phyloP scores from a whole-genome alignment of 768 basidiomycete species.

The Coprinellus aureogranulatus region DNA sequence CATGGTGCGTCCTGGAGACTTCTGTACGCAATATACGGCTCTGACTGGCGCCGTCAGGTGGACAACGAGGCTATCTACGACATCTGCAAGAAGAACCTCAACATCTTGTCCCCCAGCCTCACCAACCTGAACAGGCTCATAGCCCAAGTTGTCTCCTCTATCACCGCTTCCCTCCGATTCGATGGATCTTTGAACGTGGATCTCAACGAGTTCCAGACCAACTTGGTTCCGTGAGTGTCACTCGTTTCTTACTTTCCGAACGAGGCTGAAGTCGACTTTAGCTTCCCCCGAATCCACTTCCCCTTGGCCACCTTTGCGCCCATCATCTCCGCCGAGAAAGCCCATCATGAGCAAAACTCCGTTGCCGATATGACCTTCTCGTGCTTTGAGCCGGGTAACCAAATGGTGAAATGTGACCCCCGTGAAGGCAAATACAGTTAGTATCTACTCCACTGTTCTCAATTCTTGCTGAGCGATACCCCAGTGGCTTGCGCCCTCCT shows the following conservation, averaged over 20 bases:
- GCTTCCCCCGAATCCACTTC: slow-evolving; percentile 98
- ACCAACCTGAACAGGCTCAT: slow-evolving; percentile 94
- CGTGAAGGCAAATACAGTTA: slow-evolving; percentile 97
- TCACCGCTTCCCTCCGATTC: slow-evolving; percentile 96
- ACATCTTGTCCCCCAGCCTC: slow-evolving; percentile 83
- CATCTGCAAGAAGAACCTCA: slow-evolving; percentile 96
- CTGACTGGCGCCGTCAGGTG: too few species aligned
- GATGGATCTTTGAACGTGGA: slow-evolving; percentile 98
- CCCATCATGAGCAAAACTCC: slow-evolving; percentile 93
- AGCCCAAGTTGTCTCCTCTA: slow-evolving; percentile 96
- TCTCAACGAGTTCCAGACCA: slow-evolving; percentile 97
- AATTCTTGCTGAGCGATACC: slow-evolving; percentile 14
- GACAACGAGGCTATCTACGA: slow-evolving; percentile 99
- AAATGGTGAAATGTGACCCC: slow-evolving; percentile 95
- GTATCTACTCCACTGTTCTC: slow-evolving; percentile 25
- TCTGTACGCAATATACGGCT: too few species aligned
- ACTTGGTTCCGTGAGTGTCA: slow-evolving; percentile 84
- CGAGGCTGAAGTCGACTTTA: slow-evolving; percentile 25
- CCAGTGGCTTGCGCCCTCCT: slow-evolving; percentile 88
- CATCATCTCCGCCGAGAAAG: slow-evolving; percentile 92
- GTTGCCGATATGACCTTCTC: slow-evolving; percentile 98
- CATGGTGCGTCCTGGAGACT: too few species aligned
- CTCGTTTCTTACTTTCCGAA: not conserved
- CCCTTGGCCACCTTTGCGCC: slow-evolving; percentile 95
- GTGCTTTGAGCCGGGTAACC: slow-evolving; percentile 95